Percentiles rank a stretch among this genome's conserved stretches.
These are phyloP conservation scores for Peltaster fructicola DNA, from an alignment of 2,329 filamentous ascomycete genomes.

Conservation along the genomic window DNA sequence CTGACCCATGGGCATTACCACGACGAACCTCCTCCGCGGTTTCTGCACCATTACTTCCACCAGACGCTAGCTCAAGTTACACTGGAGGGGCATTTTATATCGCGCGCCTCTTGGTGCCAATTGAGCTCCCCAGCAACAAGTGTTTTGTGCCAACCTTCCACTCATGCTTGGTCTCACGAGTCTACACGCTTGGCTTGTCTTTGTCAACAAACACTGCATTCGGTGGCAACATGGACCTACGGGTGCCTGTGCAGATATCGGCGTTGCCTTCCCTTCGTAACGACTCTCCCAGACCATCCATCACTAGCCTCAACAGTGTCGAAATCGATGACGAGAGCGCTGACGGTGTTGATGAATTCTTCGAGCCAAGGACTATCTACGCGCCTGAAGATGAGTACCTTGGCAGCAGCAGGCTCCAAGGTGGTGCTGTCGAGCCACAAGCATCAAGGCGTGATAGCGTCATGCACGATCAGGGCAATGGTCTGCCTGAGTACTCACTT, in stretches of 20 bases:
- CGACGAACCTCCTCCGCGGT: slow-evolving; percentile 25
- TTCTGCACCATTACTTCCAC: slow-evolving; percentile 16
- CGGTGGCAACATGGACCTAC: slow-evolving; percentile 23
- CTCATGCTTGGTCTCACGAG: slow-evolving; percentile 46
- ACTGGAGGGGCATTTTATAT: slow-evolving; percentile 38
- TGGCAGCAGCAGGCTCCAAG: no score
- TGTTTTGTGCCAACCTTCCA: slow-evolving; percentile 51
- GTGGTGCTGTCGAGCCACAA: no score
- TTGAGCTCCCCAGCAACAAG: slow-evolving; percentile 41
- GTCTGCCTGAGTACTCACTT: no score
- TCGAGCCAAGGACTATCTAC: no score
- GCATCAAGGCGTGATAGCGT: no score
- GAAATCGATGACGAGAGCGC: no score
- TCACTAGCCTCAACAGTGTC: no score
- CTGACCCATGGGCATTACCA: slow-evolving; percentile 1
- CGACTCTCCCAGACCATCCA: no score
- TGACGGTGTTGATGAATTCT: no score
- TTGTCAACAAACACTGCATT: slow-evolving; percentile 36
- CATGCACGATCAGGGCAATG: no score
- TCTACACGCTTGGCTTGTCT: slow-evolving; percentile 42
- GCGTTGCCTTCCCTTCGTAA: no score
- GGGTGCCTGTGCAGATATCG: slow-evolving; percentile 29
- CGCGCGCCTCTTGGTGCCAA: slow-evolving; percentile 43
- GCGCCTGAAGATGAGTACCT: no score
- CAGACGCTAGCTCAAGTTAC: slow-evolving; percentile 24